Evolutionary conservation across 2,329 filamentous ascomycete genomes (phyloP).

Genomic region (Monilinia polystroma): DNA sequence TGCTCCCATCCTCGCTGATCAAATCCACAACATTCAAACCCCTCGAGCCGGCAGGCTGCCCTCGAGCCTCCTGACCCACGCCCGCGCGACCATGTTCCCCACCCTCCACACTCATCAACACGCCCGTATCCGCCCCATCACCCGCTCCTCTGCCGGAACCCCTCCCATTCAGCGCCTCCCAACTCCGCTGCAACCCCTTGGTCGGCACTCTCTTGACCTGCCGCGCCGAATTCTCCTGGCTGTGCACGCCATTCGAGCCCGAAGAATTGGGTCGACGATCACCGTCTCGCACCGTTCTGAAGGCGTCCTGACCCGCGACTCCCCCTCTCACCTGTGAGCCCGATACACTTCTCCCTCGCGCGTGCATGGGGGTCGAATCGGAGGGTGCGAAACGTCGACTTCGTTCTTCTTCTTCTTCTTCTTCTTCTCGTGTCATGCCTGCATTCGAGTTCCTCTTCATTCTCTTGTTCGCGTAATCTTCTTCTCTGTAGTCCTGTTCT

Average conservation of each 20-base stretch:
- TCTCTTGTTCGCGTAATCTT: constrained; percentile 3
- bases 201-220: constrained; percentile 18
- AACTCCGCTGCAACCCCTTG: constrained; percentile 9
- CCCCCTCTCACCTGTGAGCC: background rate
- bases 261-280: background rate
- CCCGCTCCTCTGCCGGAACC: background rate
- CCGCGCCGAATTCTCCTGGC: background rate
- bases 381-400: background rate
- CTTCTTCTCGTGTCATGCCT: background rate
- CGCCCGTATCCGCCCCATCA: background rate
- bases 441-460: background rate
- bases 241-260: background rate
- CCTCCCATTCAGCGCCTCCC: constrained; percentile 23
- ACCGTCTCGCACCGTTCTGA: background rate
- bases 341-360: background rate
- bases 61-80: background rate
- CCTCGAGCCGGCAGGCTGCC: background rate
- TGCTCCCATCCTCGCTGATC: constrained; percentile 6
- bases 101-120: background rate
- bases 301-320: too few relatives aligned
- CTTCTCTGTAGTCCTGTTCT: background rate
- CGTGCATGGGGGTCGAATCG: background rate
- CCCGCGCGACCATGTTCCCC: background rate
- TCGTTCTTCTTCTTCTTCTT: constrained; percentile 6
- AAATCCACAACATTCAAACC: background rate